Evolutionary conservation across 2,329 filamentous ascomycete species (phyloP), one percentile per base, ranked within the genome.

Genomic region (Pseudogymnoascus sp.): DNA sequence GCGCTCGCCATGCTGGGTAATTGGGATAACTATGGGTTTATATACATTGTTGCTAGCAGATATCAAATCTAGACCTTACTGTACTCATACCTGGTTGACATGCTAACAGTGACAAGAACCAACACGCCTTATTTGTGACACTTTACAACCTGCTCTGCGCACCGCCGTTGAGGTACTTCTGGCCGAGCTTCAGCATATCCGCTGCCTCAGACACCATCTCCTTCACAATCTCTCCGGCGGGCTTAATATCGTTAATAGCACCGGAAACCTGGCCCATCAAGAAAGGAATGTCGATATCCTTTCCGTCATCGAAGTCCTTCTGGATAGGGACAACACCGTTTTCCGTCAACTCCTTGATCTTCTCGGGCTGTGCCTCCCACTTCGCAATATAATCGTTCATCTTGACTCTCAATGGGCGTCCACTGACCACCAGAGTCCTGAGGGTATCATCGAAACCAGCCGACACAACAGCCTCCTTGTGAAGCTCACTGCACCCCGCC

Each of bases 181-280:
- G 77, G 3, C 86, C 88, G 29, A 80, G 72, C 73, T 79, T 84
- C 68, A 95, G 71, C 79, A 88, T 84, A 1, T 83, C 80, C 7
- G 86, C 85, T 1, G 90, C 91, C 73, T 92, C 87, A 17, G 77
- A 76, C 8, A 96, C 90, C 91, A 97, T 97, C 67, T 95, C 91
- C 64, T 86, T 83, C n/a, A 97, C 86, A 77, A 97, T 96, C 66
- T 87, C 82, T 55, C 79, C 83, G 0, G 93, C 93, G 0, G 92
- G 91, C 78, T 94, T 86, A 64, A 97, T 84, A 67, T 87, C 85
- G 35, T 78, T 75, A 63, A 97, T 90, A 1, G 87, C 82, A 1
- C 89, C 92, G 0, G 91, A 90, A 7, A 97, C 92, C 77, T 96
- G 91, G 1, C 93, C 93, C 93, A 97, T 97, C 71, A 97, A 73